Base-by-base conservation (phyloP, 176 grass and related monocot genomes). In the Oryza australiensis region DNA sequence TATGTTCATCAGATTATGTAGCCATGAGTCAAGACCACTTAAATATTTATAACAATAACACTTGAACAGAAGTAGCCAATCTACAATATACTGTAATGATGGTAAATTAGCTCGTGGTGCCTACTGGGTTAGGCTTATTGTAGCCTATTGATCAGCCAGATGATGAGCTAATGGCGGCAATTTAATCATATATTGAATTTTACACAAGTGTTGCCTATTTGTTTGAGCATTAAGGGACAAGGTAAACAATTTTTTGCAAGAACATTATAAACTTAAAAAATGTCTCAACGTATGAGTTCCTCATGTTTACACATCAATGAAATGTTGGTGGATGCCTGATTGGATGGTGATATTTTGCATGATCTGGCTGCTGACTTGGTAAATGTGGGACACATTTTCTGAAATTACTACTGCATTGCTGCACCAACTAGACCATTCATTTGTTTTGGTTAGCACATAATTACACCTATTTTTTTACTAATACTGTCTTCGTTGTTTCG, bases 81-180 rank as follows among this genome's bases (percentile, higher is more conserved):
- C 24, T 15, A 15, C 53, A 82, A 64, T 4, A 63, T 64, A 45
- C 18, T 72, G n/a, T 26, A 63, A 62, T 14, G 20, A 37, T 59
- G 49, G 45, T 29, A 72, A 12, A 70, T 22, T 84, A 69, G 4
- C 34, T 60, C 73, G 77, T 28, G 26, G 8, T 60, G 73, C 16
- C 26, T 55, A 76, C 20, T 30, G 24, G 41, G 37, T 67, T 30
- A 24, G 59, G 18, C 16, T 76, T 68, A 68, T 57, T 75, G 37
- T 40, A 84, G 20, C 49, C 30, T 68, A 68, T 6, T 43, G 24
- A 84, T 84, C 46, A 43, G 24, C 16, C 35, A 55, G 12, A 76
- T 40, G 18, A 84, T 37, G 7, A 37, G 35, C 35, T 27, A 16
- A 83, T 60, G 14, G 76, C 32, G 40, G 43, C 30, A 76, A 15